Evolutionary conservation across 495 filamentous ascomycete species (phyloP).

Genomic region (Trichoderma gamsii): DNA sequence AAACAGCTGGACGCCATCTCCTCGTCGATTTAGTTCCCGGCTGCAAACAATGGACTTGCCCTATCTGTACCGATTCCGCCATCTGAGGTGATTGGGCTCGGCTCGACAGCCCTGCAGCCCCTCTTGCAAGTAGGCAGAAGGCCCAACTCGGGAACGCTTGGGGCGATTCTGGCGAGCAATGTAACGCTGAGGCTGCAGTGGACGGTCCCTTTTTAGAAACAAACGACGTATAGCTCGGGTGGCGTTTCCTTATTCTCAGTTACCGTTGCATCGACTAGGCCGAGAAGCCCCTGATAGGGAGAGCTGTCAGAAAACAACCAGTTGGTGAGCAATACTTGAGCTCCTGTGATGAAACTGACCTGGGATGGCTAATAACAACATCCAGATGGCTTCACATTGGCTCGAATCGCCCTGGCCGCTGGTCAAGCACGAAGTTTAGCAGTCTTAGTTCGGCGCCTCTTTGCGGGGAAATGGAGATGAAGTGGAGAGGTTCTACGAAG

Average conservation of each 20-base stretch:
- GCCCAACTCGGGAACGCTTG: neutral
- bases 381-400: neutral
- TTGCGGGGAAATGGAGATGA: constrained; percentile 8
- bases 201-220: constrained; percentile 6
- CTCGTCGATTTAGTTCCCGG: neutral
- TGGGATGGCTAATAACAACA: too few relatives aligned
- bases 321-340: too few relatives aligned
- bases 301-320: too few relatives aligned
- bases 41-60: neutral
- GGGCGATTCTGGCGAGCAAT: neutral
- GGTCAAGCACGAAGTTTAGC: neutral
- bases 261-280: neutral
- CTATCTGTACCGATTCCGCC: neutral
- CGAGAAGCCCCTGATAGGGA: neutral
- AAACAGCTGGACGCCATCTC: neutral
- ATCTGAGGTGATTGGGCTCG: constrained; percentile 4
- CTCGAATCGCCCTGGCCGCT: neutral
- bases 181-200: constrained; percentile 4
- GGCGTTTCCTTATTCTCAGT: neutral
- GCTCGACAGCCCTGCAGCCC: constrained; percentile 4
- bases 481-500: constrained; percentile 9
- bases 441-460: neutral
- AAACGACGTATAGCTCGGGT: constrained; percentile 2
- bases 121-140: neutral
- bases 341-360: too few relatives aligned